Base-by-base conservation (phyloP, 306 rosid genomes). In the Quercus berberidifolia region DNA sequence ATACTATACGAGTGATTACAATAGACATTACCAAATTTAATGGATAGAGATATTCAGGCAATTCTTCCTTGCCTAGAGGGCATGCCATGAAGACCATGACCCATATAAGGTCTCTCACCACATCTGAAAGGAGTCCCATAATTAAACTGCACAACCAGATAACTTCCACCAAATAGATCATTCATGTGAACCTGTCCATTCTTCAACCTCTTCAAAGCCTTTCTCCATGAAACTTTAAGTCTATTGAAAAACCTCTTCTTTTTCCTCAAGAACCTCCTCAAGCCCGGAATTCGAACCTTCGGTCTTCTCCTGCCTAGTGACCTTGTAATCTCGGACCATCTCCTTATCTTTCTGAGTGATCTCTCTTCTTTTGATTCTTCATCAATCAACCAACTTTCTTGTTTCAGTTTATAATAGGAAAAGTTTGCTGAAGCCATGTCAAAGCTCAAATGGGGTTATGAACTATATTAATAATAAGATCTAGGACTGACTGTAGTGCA, bases 81-180 rank as follows among this genome's bases (percentile, higher is more conserved):
- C 26, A 79, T 41, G 52, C 23, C 17, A 68, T 57, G 75, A 76
- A 64, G 78, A 43, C 25, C 81, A 75, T 65, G 65, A 51, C 83
- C 73, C 71, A 7, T 28, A 68, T 31, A 15, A 18, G 68, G 25
- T 55, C 30, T 31, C 18, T 56, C 5, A 67, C 55, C 59, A 9
- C 73, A 80, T 23, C 63, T 75, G 21, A 81, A 57, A 79, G 91
- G 87, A 75, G 68, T 35, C 56, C 75, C 4, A 11, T 12, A 78
- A 81, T 82, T 88, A 1, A 26, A 57, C 54, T 85, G 92, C 90
- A 89, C 76, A 4, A 85, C 67, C 26, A 89, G 59, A 77, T 57
- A 85, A 73, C 79, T 89, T 2, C 86, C 81, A 59, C 86, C 89
- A 43, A 89, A 74, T 2, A 89, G 79, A 83, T 89, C 92, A 49